Evolutionary conservation across 208 protist species (phyloP).

Genomic region (Lotmaria passim): DNA sequence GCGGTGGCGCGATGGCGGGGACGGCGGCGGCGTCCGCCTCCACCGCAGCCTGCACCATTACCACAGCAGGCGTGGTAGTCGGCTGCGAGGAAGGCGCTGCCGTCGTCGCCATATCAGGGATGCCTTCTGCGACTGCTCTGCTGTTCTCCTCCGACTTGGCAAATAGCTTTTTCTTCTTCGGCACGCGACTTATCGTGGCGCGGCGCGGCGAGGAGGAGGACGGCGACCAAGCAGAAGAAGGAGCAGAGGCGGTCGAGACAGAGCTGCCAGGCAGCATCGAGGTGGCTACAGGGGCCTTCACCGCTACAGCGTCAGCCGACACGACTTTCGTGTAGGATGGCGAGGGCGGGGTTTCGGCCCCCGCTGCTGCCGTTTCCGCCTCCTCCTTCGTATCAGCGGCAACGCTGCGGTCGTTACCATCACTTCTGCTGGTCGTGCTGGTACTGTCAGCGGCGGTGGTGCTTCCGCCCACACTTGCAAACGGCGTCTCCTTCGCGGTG

Average conservation of each 20-base stretch:
- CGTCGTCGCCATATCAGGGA: too few relatives aligned
- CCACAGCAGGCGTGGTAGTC: too few relatives aligned
- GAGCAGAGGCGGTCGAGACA: background rate
- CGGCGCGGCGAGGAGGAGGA: background rate
- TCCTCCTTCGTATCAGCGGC: too few relatives aligned
- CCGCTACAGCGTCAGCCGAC: too few relatives aligned
- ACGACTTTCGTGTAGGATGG: background rate
- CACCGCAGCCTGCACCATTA: too few relatives aligned
- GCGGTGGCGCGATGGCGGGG: background rate
- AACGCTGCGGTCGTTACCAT: background rate
- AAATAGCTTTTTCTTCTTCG: slow-evolving; percentile 28
- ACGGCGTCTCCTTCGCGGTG: background rate
- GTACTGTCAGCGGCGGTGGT: background rate
- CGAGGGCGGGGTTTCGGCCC: background rate
- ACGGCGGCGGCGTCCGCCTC: background rate
- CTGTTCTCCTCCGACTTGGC: too few relatives aligned
- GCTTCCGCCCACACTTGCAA: background rate
- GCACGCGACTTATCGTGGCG: slow-evolving; percentile 28
- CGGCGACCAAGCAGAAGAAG: background rate
- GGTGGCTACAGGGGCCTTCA: too few relatives aligned
- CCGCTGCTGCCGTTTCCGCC: background rate
- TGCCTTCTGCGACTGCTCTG: too few relatives aligned
- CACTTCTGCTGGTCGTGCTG: too few relatives aligned
- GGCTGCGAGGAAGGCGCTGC: too few relatives aligned
- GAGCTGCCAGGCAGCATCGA: too few relatives aligned